Base-by-base conservation (phyloP, 1,284 basidiomycete genomes). In the Apiotrichum gamsii region DNA sequence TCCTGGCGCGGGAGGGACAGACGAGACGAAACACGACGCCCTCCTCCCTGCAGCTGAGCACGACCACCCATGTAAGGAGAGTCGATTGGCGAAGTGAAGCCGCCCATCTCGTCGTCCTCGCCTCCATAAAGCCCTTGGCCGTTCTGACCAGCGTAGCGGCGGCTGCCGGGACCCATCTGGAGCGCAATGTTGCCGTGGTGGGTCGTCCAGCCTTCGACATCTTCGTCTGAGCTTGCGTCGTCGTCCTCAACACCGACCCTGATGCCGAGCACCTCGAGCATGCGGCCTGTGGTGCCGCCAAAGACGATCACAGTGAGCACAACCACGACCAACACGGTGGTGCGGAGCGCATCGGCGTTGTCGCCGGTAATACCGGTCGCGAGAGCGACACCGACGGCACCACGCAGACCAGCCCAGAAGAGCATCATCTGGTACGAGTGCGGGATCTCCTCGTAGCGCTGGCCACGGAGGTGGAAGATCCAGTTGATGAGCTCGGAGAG, bases 381-480 rank as follows among this genome's bases (percentile, higher is more conserved):
- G 14, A 98, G 81, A 4, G 94, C 94, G 20, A 98, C 95, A 20
- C 95, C 94, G 31, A 97, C 94, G 0, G 94, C 94, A 45, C 94
- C 94, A 28, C 94, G 80, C 42, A 98, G 75, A 8, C 95, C 95
- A 0, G 94, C 94, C 95, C 94, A 99, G 74, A 98, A 98, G 18
- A 98, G 75, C 93, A 95, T 91, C 88, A 93, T 91, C 63, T 94
- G 90, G 61, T 95, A 94, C 15, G 89, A 90, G 68, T 95, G 90
- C 0, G 91, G 90, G 4, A 95, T 75, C 61, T 94, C 90, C 57
- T 94, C 90, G 24, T 78, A 74, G 29, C 88, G 79, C 60, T 90
- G 87, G 1, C 89, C 88, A 1, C 90, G 82, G 3, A 84, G 85
- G 47, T 87, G 84, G 77, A 89, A 88, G 54, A 79, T 57, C 57